A percentile compares a stretch with the other conserved stretches of the same genome.
phyloP scores from a whole-genome alignment of 2,329 filamentous ascomycete species.

The Zymoseptoria pseudotritici region DNA sequence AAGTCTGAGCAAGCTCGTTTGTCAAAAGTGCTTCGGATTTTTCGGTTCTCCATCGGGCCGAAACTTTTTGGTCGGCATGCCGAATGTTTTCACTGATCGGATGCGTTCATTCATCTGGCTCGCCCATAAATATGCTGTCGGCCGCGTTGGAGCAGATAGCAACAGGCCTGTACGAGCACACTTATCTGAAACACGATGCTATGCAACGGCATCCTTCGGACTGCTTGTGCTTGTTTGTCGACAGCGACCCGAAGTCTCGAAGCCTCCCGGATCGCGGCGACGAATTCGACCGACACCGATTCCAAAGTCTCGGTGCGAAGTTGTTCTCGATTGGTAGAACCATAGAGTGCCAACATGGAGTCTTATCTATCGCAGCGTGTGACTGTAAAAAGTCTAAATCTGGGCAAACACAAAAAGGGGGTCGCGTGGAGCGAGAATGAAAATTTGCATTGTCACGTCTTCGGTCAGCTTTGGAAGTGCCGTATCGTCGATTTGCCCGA shows the following conservation, averaged over 20 bases:
- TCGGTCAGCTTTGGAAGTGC: background rate
- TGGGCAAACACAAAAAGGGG: background rate
- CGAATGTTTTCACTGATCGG: background rate
- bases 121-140: background rate
- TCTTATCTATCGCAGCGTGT: background rate
- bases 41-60: background rate
- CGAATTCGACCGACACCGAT: background rate
- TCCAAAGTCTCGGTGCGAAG: background rate
- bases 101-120: background rate
- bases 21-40: background rate
- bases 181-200: background rate
- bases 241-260: background rate
- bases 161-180: background rate
- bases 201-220: background rate
- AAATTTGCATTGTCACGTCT: background rate
- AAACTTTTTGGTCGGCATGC: background rate
- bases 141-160: background rate
- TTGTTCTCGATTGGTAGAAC: background rate
- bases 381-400: background rate
- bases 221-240: no score
- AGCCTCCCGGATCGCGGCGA: background rate
- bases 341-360: background rate
- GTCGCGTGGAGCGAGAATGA: background rate
- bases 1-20: background rate
- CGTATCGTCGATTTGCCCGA: background rate